Base-by-base conservation (phyloP, 306 rosid genomes). In the Ziziphus jujuba region DNA sequence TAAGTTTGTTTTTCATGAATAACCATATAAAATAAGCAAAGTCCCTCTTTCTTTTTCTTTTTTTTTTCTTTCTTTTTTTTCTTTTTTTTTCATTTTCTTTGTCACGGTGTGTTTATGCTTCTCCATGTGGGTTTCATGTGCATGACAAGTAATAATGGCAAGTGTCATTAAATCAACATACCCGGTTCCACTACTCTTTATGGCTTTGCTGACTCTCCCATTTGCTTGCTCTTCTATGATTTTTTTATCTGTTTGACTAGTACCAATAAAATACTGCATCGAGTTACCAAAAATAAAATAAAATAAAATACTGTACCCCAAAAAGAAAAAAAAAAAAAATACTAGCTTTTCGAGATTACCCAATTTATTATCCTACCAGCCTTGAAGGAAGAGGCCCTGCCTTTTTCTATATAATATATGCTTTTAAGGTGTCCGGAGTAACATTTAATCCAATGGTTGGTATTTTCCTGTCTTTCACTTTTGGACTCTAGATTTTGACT, bases 41-140 rank as follows among this genome's bases (percentile, higher is more conserved):
- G 2, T 15, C 40, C 21, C 7, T 16, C 19, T 16, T 34, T 58
- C n/a, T n/a, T n/a, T n/a, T n/a, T n/a, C n/a, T n/a, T n/a, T n/a
- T n/a, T n/a, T n/a, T n/a, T n/a, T n/a, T n/a, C n/a, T n/a, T n/a
- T n/a, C 23, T n/a, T 45, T 33, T 57, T 11, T 59, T 7, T 43
- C 23, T 38, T n/a, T 45, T 33, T 57, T 11, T 59, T 7, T 43
- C 23, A 28, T 28, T 28, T 28, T 28, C 33, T 28, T 28, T 28
- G 33, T 40, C 45, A 40, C 9, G 45, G 35, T 43, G 7, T 35
- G 60, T 43, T 56, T 67, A 53, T 44, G 69, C 13, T 53, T 50
- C 48, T 50, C 52, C 72, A 72, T 68, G 75, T 62, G 70, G 28
- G 38, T 34, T 36, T 51, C 77, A 59, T 71, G 81, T 53, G 74